Evolutionary conservation across 148 eudicot species (phyloP), one percentile per base, ranked within the genome.

Genomic region (Rheum nobile): DNA sequence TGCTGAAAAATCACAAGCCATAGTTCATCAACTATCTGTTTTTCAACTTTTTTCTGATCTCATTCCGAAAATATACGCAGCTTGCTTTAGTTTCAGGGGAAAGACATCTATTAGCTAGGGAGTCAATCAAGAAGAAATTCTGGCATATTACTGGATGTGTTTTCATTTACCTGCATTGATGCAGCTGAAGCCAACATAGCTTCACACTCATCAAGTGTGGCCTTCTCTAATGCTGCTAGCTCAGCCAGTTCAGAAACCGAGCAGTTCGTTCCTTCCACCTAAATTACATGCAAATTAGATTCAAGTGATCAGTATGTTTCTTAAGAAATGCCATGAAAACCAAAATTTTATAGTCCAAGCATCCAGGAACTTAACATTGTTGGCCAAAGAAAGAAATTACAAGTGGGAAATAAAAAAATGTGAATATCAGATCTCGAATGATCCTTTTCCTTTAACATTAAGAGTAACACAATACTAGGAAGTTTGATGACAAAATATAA

Each of bases 131-230:
- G n/a, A n/a, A n/a, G n/a, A n/a, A n/a, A n/a, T n/a, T n/a, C n/a
- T n/a, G n/a, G n/a, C n/a, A n/a, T n/a, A 46, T 46, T 37, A 6
- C 39, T 37, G 39, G 39, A 37, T 37, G 39, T 37, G 39, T 37
- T 37, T 37, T n/a, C n/a, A 43, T 14, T 10, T 43, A 96, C 99
- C 99, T 90, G 96, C 90, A 96, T 73, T 74, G 90, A 88, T 55
- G 86, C 77, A 73, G 91, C 77, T 65, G 89, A 88, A 73, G 86
- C 83, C 82, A 90, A 76, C 42, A 87, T 67, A 77, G 89, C 80
- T 42, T 90, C 96, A 79, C 92, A 90, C 79, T 88, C 91, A 74
- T 90, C 88, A 74, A 92, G 86, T 90, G 84, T 81, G 80, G 94
- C 90, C 84, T 87, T 90, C 68, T 88, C 92, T 74, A 84, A 85